phyloP scores from a whole-genome alignment of 306 rosid species.

The Herpetospermum pedunculosum region DNA sequence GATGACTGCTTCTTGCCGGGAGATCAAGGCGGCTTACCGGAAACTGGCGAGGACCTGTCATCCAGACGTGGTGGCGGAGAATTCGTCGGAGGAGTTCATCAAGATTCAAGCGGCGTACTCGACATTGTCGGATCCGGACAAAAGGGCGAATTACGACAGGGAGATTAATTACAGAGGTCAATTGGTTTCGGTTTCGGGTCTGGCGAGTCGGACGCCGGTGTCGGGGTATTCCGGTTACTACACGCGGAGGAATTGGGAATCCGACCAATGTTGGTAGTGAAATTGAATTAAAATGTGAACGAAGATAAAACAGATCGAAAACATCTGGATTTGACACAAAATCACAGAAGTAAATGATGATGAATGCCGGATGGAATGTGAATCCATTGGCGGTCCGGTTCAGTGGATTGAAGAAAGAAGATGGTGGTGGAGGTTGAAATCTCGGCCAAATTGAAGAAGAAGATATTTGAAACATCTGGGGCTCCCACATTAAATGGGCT shows the following conservation, averaged over 20 bases:
- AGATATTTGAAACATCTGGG: no score
- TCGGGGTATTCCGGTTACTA: conserved; percentile 17
- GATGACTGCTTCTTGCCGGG: conserved; percentile 28
- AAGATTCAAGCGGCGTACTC: conserved; percentile 50
- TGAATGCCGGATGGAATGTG: no score
- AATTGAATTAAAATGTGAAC: background rate
- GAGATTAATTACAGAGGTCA: conserved; percentile 8
- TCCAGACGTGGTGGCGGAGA: conserved; percentile 63
- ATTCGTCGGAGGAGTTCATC: conserved; percentile 44
- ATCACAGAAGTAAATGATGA: no score
- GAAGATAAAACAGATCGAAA: no score
- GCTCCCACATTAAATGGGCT: no score
- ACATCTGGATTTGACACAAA: no score
- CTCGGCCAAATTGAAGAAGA: no score
- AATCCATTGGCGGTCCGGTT: no score
- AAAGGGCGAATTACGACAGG: conserved; percentile 46
- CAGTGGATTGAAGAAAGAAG: no score
- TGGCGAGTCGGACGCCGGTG: background rate
- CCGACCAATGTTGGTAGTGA: conserved; percentile 72
- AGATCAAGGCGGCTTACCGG: conserved; percentile 56
- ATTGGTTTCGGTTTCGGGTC: background rate
- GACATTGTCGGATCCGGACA: conserved; percentile 57
- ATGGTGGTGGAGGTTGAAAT: no score
- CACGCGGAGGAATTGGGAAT: conserved; percentile 49
- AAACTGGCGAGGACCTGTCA: conserved; percentile 54